Base-by-base conservation (phyloP, 2,329 filamentous ascomycete genomes). In the Claviceps capensis region DNA sequence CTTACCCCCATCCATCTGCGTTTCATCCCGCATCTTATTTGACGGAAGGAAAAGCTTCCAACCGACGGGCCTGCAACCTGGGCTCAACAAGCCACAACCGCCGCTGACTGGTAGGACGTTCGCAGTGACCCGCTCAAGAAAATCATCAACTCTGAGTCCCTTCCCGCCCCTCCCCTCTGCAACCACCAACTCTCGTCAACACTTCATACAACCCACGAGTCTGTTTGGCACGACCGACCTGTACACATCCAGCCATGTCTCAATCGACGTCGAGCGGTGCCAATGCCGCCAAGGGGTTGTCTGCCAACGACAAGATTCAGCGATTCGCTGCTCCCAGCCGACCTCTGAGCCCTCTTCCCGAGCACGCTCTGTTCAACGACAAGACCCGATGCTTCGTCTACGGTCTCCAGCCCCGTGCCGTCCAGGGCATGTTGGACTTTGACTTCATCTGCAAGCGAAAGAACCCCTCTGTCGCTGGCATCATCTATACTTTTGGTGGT, bases 361-460 rank as follows among this genome's bases (percentile, higher is more conserved):
- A 82, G 66, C 88, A 96, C 73, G 86, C 87, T 57, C 88, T 98
- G 67, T 98, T 97, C 84, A 93, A 93, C 80, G 83, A 90, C 75
- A 98, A 97, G 87, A 97, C 93, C 69, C 81, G 93, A 91, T 97
- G 93, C 79, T 95, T 98, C 70, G 93, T 98, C 73, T 98, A 98
- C 76, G 93, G 93, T 72, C 88, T 98, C 68, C 93, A 98, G 77
- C 91, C 93, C 67, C 84, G 90, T 71, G 86, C 87, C 62, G 86
- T 90, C 60, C 86, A 90, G 76, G 86, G 86, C 69, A 90, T 90
- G 85, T 86, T 98, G 69, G 93, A 98, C 74, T 98, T 98, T 72
- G 93, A 98, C 79, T 98, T 97, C 81, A 98, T 98, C 76, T 98
- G 93, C 89, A 97, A 97, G 83, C 88, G 93, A 66, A 81, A 83